Evolutionary conservation across 1,284 basidiomycete species (phyloP).

Genomic region (Ustilago sp.): DNA sequence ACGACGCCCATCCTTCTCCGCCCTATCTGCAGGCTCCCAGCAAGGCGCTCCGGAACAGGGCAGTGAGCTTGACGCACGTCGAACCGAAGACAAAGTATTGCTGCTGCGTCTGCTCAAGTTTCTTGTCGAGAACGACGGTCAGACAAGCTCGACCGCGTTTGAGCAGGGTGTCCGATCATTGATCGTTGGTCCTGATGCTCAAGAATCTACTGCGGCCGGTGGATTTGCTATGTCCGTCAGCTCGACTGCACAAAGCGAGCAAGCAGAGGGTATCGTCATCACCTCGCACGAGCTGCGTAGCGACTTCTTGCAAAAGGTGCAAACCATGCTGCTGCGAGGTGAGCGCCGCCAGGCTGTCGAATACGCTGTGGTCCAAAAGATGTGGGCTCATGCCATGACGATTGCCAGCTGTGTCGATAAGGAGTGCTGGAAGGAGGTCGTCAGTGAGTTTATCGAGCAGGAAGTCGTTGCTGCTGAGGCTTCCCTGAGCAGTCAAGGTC

Average conservation of each 20-base stretch:
- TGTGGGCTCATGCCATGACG: slow-evolving; percentile 97
- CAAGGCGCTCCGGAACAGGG: slow-evolving; percentile 21
- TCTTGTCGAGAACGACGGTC: slow-evolving; percentile 65
- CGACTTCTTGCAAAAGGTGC: slow-evolving; percentile 60
- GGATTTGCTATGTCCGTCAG: slow-evolving; percentile 36
- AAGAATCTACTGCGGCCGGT: slow-evolving; percentile 10
- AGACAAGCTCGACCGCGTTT: slow-evolving; percentile 48
- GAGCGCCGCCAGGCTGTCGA: slow-evolving; percentile 87
- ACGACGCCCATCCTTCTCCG: slow-evolving; percentile 46
- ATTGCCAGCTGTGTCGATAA: slow-evolving; percentile 93
- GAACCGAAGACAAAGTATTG: slow-evolving; percentile 63
- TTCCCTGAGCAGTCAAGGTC: slow-evolving; percentile 19
- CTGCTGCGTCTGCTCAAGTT: slow-evolving; percentile 60
- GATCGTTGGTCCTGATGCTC: slow-evolving; percentile 32
- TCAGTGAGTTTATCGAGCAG: slow-evolving; percentile 83
- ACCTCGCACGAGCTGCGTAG: slow-evolving; percentile 57
- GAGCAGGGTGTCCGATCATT: slow-evolving; percentile 45
- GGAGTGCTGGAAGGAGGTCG: slow-evolving; percentile 91
- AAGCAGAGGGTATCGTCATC: slow-evolving; percentile 35
- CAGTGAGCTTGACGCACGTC: slow-evolving; percentile 51
- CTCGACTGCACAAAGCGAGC: slow-evolving; percentile 9
- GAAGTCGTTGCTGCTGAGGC: slow-evolving; percentile 74
- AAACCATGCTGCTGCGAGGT: slow-evolving; percentile 73
- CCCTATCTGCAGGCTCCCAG: slow-evolving; percentile 15
- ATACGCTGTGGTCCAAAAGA: slow-evolving; percentile 84